phyloP scores from a whole-genome alignment of 768 basidiomycete species.

The Fibroporia radiculosa region DNA sequence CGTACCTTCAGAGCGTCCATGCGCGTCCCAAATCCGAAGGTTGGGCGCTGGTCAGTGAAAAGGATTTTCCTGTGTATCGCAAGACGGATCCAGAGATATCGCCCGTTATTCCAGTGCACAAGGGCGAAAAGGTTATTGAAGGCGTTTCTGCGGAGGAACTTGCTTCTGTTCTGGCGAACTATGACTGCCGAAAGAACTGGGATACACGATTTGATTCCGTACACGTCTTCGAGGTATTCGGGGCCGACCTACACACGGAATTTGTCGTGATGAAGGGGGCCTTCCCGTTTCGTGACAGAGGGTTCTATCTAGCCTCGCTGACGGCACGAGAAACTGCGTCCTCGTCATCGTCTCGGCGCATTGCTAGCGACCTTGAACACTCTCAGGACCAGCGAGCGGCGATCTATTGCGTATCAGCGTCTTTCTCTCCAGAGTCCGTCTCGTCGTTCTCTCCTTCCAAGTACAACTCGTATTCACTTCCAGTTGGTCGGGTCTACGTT shows the following conservation, averaged over 20 bases:
- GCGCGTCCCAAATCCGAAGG: slow-evolving; percentile 43
- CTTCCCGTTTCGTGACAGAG: slow-evolving; percentile 87
- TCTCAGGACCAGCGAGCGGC: slow-evolving; percentile 44
- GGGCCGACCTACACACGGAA: slow-evolving; percentile 61
- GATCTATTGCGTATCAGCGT: slow-evolving; percentile 78
- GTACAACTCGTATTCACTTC: slow-evolving; percentile 69
- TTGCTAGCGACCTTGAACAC: slow-evolving; percentile 29
- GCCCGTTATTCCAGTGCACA: slow-evolving; percentile 73
- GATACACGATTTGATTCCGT: slow-evolving; percentile 79
- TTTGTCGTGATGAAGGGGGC: slow-evolving; percentile 70
- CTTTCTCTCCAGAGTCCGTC: slow-evolving; percentile 62
- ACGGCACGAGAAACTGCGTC: slow-evolving; percentile 43
- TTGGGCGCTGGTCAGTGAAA: slow-evolving; percentile 75
- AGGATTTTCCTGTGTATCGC: slow-evolving; percentile 68
- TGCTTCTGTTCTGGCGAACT: slow-evolving; percentile 59
- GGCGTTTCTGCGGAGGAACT: slow-evolving; percentile 92
- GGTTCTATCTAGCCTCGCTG: slow-evolving; percentile 75
- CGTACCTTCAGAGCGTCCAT: slow-evolving; percentile 73
- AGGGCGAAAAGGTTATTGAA: slow-evolving; percentile 86
- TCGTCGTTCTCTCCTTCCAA: slow-evolving; percentile 50
- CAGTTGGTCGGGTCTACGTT: slow-evolving; percentile 74
- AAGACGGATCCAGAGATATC: slow-evolving; percentile 75
- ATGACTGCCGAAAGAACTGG: slow-evolving; percentile 73
- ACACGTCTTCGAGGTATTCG: slow-evolving; percentile 66
- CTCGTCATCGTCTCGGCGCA: slow-evolving; percentile 32